Conservation (phyloP, 768 basidiomycete species). For the Thelephora aurantiotincta region DNA sequence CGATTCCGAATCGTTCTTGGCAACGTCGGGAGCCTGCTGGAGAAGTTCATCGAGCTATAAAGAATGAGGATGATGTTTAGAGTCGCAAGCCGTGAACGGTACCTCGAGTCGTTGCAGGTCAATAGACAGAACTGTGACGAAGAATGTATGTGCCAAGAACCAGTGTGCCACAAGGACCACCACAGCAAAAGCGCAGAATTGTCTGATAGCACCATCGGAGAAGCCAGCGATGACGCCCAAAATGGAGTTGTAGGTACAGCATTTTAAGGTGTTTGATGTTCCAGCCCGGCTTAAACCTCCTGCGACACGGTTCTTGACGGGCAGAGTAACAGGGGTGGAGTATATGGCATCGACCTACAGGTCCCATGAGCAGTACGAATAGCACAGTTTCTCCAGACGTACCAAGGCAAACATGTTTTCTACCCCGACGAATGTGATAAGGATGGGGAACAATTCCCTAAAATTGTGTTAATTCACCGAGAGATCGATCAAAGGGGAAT, state of each 20-base stretch:
- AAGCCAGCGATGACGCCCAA: constrained; percentile 65
- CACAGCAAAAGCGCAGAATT: constrained; percentile 88
- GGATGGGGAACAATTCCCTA: constrained; percentile 83
- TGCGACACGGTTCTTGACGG: constrained; percentile 86
- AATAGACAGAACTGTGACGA: constrained; percentile 86
- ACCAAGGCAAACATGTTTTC: constrained; percentile 97
- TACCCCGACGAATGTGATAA: constrained; percentile 89
- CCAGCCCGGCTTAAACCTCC: constrained; percentile 83
- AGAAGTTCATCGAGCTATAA: constrained; percentile 73
- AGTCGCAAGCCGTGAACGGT: constrained; percentile 1
- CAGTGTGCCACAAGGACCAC: constrained; percentile 94
- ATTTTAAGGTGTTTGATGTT: constrained; percentile 84
- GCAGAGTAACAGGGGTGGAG: constrained; percentile 70
- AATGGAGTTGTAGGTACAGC: constrained; percentile 73
- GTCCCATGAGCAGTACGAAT: constrained; percentile 16
- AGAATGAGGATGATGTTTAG: constrained; percentile 5
- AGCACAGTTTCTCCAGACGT: constrained; percentile 15
- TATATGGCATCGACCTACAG: constrained; percentile 71
- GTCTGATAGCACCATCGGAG: constrained; percentile 68
- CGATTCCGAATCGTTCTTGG: constrained; percentile 25
- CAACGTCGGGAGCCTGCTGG: constrained; percentile 46
- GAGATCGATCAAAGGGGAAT: constrained; percentile 1
- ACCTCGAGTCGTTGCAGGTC: constrained; percentile 90
- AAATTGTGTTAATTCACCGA: not conserved
- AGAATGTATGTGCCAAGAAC: constrained; percentile 95